Evolutionary conservation across 768 basidiomycete species (phyloP).

Genomic region (Daedaleopsis sinensis): DNA sequence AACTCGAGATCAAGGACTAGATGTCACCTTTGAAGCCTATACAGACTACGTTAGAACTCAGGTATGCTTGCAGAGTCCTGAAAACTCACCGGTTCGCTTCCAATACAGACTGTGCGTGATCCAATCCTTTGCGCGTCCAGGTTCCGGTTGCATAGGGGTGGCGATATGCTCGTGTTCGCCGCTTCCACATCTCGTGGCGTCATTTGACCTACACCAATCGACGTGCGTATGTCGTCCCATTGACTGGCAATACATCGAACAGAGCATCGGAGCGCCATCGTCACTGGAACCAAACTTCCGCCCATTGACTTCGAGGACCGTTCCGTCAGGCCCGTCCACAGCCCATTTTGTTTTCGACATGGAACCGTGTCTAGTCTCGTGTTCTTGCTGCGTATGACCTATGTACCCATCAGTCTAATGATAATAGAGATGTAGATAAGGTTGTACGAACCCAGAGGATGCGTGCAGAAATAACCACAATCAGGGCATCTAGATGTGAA

Average conservation of each 20-base stretch:
- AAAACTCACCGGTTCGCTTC: slow-evolving; percentile 55
- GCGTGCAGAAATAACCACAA: slow-evolving; percentile 62
- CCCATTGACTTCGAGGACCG: slow-evolving; percentile 54
- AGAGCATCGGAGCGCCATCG: slow-evolving; percentile 66
- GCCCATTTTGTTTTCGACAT: slow-evolving; percentile 64
- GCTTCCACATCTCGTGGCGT: slow-evolving; percentile 40
- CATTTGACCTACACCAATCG: slow-evolving; percentile 53
- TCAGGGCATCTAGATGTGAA: slow-evolving; percentile 45
- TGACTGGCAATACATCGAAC: slow-evolving; percentile 55
- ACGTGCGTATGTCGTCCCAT: slow-evolving; percentile 62
- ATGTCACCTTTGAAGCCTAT: slow-evolving; percentile 56
- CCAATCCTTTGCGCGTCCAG: slow-evolving; percentile 51
- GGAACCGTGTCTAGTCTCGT: slow-evolving; percentile 65
- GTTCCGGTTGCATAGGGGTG: slow-evolving; percentile 47
- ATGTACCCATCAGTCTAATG: background rate
- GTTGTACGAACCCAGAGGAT: slow-evolving; percentile 49
- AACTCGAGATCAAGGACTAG: background rate
- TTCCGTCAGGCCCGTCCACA: slow-evolving; percentile 54
- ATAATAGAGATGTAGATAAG: background rate
- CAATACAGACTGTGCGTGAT: slow-evolving; percentile 58
- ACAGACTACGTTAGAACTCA: background rate
- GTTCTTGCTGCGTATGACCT: slow-evolving; percentile 64
- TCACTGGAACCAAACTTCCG: slow-evolving; percentile 55
- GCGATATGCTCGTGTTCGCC: slow-evolving; percentile 52
- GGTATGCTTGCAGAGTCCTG: no score